Base-by-base conservation (phyloP, 2,329 filamentous ascomycete genomes). In the Fusarium illudens region DNA sequence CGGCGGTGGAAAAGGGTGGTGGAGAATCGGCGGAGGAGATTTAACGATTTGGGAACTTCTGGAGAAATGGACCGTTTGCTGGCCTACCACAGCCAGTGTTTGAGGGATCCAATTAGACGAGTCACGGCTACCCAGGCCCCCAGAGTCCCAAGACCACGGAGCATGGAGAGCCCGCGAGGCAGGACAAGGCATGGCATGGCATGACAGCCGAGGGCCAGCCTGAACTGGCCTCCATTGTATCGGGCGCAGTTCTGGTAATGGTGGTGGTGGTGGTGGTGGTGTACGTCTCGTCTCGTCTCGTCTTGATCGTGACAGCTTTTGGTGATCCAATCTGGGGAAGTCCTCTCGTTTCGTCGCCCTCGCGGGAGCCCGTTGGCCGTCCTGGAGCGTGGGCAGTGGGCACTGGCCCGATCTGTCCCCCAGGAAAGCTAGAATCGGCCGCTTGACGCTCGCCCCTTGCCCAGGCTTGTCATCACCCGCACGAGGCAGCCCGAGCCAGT, bases 1-100 rank as follows among this genome's bases (percentile, higher is more conserved):
- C 49, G 54, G 61, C 60, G 70, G 70, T 71, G 70, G 70, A 71
- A 60, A 60, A 71, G 69, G 68, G 72, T 71, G 71, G 72, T 71
- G 72, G 72, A 64, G 72, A 70, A 62, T 20, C 39, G 50, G 62
- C 59, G 60, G 65, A 62, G 59, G 61, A 55, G 65, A 60, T 59
- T 67, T 44, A 50, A 58, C 63, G 44, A 60, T 55, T 60, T 66
- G 60, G 64, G 70, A 72, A 72, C 72, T 71, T 72, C 71, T 71
- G 67, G 61, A 68, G 62, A 72, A 39, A 44, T 62, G 64, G 58
- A 30, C 37, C 60, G 32, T 58, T 62, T 59, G 53, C 61, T 62
- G 62, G 66, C 64, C 63, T 63, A 68, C 52, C 61, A 67, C 36
- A 62, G 58, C 49, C 37, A 56, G 59, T 60, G 49, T 54, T 58